phyloP scores from a whole-genome alignment of 805 yeast genomes.

The Blastobotrys terrestris region DNA sequence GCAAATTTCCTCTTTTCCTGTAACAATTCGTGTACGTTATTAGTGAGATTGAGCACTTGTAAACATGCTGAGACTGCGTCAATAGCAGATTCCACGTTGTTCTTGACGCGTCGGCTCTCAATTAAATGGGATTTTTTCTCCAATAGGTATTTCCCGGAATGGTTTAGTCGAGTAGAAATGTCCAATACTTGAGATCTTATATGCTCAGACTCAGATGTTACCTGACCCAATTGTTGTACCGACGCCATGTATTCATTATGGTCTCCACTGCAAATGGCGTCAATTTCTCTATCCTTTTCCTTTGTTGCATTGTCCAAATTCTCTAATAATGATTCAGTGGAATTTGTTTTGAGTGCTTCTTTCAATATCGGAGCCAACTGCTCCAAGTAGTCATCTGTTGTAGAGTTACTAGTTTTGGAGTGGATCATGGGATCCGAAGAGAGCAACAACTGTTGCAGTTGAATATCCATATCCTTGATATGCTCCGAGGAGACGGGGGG shows the following conservation, averaged over 20 bases:
- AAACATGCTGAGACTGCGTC: constrained; percentile 65
- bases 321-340: constrained; percentile 51
- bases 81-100: constrained; percentile 66
- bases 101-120: constrained; percentile 55
- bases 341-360: constrained; percentile 49
- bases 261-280: constrained; percentile 53
- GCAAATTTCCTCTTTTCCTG: constrained; percentile 70
- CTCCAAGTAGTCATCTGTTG: constrained; percentile 63
- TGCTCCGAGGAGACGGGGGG: background rate
- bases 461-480: constrained; percentile 17
- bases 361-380: constrained; percentile 72
- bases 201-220: constrained; percentile 50
- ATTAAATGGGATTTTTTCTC: constrained; percentile 50
- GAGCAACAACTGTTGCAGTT: constrained; percentile 20
- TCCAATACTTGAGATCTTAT: constrained; percentile 50
- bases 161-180: constrained; percentile 52
- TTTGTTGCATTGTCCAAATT: constrained; percentile 39
- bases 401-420: constrained; percentile 6
- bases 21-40: constrained; percentile 76
- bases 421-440: constrained; percentile 17
- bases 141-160: constrained; percentile 61
- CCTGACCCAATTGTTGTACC: constrained; percentile 54
- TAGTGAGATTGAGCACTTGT: constrained; percentile 78
- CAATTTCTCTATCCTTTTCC: constrained; percentile 56
- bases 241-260: constrained; percentile 45